Percentiles rank a stretch among this genome's conserved stretches.
These are phyloP conservation scores for Yamadazyma dushanensis DNA, from an alignment of 1,139 yeast genomes.

Conservation along the genomic window DNA sequence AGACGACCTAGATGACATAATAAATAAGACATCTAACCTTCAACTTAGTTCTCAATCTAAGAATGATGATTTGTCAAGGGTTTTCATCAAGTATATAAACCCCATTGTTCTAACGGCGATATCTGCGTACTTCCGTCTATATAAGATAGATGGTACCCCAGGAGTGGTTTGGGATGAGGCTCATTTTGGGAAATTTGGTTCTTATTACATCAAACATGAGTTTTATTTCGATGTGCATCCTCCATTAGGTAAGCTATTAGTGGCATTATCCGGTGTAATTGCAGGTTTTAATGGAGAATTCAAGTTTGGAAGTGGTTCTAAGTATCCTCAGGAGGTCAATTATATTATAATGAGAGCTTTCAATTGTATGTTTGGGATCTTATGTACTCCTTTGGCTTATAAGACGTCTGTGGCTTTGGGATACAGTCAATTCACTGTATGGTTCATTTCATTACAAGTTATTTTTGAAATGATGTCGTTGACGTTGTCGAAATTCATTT, in stretches of 20 bases:
- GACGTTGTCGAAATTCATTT: constrained; percentile 86
- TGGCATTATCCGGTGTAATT: constrained; percentile 89
- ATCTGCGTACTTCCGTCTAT: constrained; percentile 68
- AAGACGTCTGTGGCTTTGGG: constrained; percentile 87
- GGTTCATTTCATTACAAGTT: constrained; percentile 89
- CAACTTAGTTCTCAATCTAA: constrained; percentile 14
- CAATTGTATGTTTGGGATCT: constrained; percentile 86
- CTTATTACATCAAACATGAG: constrained; percentile 87
- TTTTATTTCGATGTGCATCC: constrained; percentile 99
- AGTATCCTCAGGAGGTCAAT: constrained; percentile 83
- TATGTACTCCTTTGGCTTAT: constrained; percentile 92
- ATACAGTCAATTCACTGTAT: constrained; percentile 75
- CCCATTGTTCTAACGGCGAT: constrained; percentile 50
- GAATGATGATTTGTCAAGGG: constrained; percentile 6
- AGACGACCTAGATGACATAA: constrained; percentile 28
- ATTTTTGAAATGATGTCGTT: constrained; percentile 82
- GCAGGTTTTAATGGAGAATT: constrained; percentile 97
- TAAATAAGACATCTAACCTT: constrained; percentile 26
- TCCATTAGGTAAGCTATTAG: constrained; percentile 95
- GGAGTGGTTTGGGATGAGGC: constrained; percentile 85
- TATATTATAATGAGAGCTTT: constrained; percentile 91
- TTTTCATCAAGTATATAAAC: constrained; percentile 23
- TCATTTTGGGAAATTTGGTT: constrained; percentile 91
- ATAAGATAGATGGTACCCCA: constrained; percentile 60
- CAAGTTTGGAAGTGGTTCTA: constrained; percentile 87